Percentiles rank a stretch among this genome's conserved stretches.
These are phyloP conservation scores for Phycomyces blakesleeanus DNA, from an alignment of 192 early-diverging fungal genomes.

Conservation along the genomic window DNA sequence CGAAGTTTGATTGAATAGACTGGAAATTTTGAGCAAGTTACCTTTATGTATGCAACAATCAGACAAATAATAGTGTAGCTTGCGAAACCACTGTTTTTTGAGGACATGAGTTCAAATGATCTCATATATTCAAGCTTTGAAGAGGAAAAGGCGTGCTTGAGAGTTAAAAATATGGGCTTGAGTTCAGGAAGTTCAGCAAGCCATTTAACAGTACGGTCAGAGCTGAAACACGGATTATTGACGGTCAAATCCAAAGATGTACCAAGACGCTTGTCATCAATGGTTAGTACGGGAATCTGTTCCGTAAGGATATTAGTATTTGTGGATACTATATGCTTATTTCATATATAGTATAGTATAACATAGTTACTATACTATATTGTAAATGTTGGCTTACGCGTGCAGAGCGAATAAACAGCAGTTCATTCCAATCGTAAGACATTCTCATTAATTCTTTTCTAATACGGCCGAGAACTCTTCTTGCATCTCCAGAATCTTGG, in stretches of 20 bases:
- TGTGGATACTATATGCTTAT: too few relatives aligned
- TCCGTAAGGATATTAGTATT: not conserved
- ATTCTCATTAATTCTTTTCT: not conserved
- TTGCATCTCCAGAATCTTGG: not conserved
- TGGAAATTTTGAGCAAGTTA: not conserved
- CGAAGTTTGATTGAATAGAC: not conserved
- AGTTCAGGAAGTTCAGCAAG: slow-evolving; percentile 17
- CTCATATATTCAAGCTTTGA: not conserved
- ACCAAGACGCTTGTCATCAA: not conserved
- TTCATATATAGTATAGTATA: too few relatives aligned
- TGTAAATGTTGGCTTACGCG: not conserved
- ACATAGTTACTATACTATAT: not conserved
- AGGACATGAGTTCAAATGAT: slow-evolving; percentile 15
- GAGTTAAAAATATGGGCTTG: slow-evolving; percentile 22
- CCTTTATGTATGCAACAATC: slow-evolving; percentile 27
- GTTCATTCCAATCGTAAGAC: not conserved
- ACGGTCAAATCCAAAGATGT: slow-evolving; percentile 18
- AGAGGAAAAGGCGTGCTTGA: slow-evolving; percentile 26
- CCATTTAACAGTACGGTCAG: slow-evolving; percentile 17
- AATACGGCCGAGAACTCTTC: slow-evolving; percentile 2
- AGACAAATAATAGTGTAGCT: slow-evolving; percentile 28
- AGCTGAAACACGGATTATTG: slow-evolving; percentile 16
- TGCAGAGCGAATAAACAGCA: not conserved
- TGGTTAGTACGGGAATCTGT: slow-evolving; percentile 21
- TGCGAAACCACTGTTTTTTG: slow-evolving; percentile 19